Evolutionary conservation across 768 basidiomycete genomes (phyloP), one percentile per base, ranked within the genome.

Genomic region (Suillus sp.): DNA sequence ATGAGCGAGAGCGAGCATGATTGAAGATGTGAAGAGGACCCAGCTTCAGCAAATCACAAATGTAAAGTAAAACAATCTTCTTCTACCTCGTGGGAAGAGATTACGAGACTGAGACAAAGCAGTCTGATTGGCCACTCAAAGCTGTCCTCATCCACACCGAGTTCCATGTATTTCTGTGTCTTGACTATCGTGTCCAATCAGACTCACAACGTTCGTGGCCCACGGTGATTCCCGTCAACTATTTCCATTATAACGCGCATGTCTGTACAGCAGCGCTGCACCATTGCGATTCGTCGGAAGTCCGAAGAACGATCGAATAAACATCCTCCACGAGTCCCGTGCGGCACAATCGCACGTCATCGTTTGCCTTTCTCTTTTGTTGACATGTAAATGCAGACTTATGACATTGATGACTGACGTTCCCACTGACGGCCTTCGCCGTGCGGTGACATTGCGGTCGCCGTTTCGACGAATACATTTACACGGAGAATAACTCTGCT

Each of bases 1-100:
- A 68, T 80, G 78, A 67, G 82, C 82, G 62, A 84, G 79, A 63
- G 83, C 83, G 67, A 84, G 83, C 83, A 84, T 84, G 66, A 64
- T 66, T 50, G 69, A 40, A 56, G 22, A 67, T 66, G 67, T 53
- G 59, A 67, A 64, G 61, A 69, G 34, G 45, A 43, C 35, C 30
- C 1, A 63, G n/a, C 45, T 47, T 25, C n/a, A 70, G 64, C 62
- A 59, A 34, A 20, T 61, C 73, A 30, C 48, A 63, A 53, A 30
- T 53, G 30, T 32, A 53, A 32, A 50, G 25, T 61, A 62, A 67
- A 59, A 61, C 57, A 43, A 62, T 64, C 43, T 35, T 53, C 11
- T n/a, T 16, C 16, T 3, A 34, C 25, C 3, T 30, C 61, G 61
- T 62, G 61, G 30, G 61, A 62, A 62, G 37, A 37, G 35, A 53